Evolutionary conservation across 2,329 filamentous ascomycete genomes (phyloP), one percentile per base, ranked within the genome.

Genomic region (Trichophyton benhamiae): DNA sequence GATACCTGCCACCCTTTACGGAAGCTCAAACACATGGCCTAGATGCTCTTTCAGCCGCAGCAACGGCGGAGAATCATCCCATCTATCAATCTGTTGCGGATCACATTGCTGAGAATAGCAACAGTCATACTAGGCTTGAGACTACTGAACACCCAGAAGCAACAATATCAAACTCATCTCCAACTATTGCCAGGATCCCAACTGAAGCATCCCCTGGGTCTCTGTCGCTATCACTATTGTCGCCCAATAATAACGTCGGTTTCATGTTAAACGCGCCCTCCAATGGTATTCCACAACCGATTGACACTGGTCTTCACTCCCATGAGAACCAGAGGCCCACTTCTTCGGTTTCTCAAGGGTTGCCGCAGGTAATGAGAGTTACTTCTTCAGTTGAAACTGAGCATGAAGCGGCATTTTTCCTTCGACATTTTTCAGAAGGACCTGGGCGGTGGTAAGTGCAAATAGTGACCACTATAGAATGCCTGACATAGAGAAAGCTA

Each of bases 351-450:
- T 30, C 46, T 52, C 46, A 52, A 52, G 22, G 46, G 3, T 30
- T 52, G 2, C n/a, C 20, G 1, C 46, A 52, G 20, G 46, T 27
- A 22, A 13, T 11, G 13, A 27, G 20, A 15, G 11, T 52, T 52
- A 8, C 46, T 2, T 20, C 63, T 3, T 64, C 71, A 22, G 68
- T 68, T 15, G 76, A 79, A 33, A 71, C 67, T 36, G 80, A 84
- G 59, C 79, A 82, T 64, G 82, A 85, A 66, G 76, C 82, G 62
- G 79, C 82, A n/a, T 85, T 82, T 66, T 74, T 85, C 1, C 72
- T 85, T 58, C 74, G 82, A 27, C 82, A 84, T 69, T 85, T 83
- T 67, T 80, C 81, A 2, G 82, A 85, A 70, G 78, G 78, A 0
- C 78, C 82, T 25, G 83, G 82, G 5, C 79, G 81, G 65, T 85